Percentiles rank a stretch among this genome's conserved stretches.
These are phyloP conservation scores for Alternaria longipes DNA, from an alignment of 2,329 filamentous ascomycete genomes.

Conservation along the genomic window DNA sequence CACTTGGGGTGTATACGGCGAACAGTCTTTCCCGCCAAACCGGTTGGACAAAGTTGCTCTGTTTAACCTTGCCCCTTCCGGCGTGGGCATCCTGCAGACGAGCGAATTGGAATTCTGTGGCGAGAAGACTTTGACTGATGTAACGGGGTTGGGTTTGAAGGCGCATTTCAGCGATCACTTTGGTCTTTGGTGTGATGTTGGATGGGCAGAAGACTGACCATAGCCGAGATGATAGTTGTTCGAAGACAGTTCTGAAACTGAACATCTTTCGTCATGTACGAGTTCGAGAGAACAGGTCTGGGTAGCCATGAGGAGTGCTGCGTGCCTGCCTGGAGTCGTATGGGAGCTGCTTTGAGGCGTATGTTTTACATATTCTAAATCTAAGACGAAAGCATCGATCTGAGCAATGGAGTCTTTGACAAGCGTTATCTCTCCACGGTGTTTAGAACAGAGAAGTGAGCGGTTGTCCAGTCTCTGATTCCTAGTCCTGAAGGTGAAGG, in stretches of 20 bases:
- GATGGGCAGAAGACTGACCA: slow-evolving; percentile 6
- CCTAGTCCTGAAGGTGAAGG: background rate
- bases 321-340: no score
- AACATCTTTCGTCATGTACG: no score
- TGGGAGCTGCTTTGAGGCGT: no score
- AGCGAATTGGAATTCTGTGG: background rate
- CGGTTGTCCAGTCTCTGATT: background rate
- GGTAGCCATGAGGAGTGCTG: no score
- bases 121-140: background rate
- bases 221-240: background rate
- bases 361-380: no score
- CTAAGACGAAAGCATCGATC: no score
- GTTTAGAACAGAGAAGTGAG: background rate
- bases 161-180: slow-evolving; percentile 15
- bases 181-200: slow-evolving; percentile 7
- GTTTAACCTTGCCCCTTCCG: background rate
- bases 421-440: background rate
- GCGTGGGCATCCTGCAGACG: slow-evolving; percentile 9
- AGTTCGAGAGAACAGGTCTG: no score
- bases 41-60: slow-evolving; percentile 11
- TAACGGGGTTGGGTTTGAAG: background rate
- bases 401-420: background rate
- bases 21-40: slow-evolving; percentile 8
- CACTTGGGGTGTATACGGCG: slow-evolving; percentile 13
- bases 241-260: background rate